phyloP scores from a whole-genome alignment of 1,139 yeast genomes.

The Hyphopichia fennica region DNA sequence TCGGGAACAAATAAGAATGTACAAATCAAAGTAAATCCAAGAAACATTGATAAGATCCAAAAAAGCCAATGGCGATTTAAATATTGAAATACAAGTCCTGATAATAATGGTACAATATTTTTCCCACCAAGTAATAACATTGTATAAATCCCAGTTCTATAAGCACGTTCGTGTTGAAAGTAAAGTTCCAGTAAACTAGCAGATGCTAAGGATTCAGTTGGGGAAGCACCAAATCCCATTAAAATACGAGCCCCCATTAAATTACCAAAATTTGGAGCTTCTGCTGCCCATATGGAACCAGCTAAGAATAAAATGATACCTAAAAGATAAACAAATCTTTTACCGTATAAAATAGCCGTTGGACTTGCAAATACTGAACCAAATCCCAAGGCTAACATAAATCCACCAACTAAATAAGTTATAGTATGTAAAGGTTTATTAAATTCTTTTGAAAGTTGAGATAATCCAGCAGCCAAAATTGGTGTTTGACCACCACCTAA shows the following conservation, averaged over 20 bases:
- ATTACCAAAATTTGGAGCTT: constrained; percentile 46
- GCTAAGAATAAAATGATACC: constrained; percentile 52
- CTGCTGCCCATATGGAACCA: constrained; percentile 58
- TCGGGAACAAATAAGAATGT: constrained; percentile 62
- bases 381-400: constrained; percentile 58
- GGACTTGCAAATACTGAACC: constrained; percentile 63
- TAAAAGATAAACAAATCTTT: constrained; percentile 51
- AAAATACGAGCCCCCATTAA: constrained; percentile 59
- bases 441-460: constrained; percentile 43
- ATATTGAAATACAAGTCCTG: constrained; percentile 52
- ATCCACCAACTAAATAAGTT: constrained; percentile 59
- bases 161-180: constrained; percentile 66
- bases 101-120: constrained; percentile 56
- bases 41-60: constrained; percentile 57
- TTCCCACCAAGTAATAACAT: constrained; percentile 63
- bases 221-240: constrained; percentile 60
- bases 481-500: constrained; percentile 68
- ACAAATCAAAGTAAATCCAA: constrained; percentile 45
- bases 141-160: constrained; percentile 62
- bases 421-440: constrained; percentile 40
- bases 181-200: constrained; percentile 65
- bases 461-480: constrained; percentile 58
- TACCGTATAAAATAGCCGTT: constrained; percentile 60
- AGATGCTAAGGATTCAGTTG: constrained; percentile 62
- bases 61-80: constrained; percentile 61